Evolutionary conservation across 1,284 basidiomycete genomes (phyloP), one percentile per base, ranked within the genome.

Genomic region (Sanghuangporus weigelae): DNA sequence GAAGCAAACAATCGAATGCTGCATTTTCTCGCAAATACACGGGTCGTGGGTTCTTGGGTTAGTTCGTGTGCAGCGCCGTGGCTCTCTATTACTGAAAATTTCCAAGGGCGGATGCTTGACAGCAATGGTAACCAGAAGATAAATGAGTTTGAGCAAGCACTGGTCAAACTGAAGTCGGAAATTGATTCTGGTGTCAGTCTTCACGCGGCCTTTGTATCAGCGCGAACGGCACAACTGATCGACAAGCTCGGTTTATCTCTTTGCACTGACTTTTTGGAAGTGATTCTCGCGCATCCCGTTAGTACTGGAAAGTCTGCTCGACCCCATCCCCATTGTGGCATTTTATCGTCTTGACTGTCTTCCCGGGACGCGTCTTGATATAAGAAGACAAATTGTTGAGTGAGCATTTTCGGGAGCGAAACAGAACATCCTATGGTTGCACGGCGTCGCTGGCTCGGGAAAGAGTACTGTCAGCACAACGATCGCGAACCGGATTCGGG

Each of bases 391-490:
- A 7, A 31, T 48, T 7, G 3, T 23, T 3, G 36, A 59, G 3
- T 59, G 58, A 44, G 19, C 21, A 5, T 19, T n/a, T 46, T 23
- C 19, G 21, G 23, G 21, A 4, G 23, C 23, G 3, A 40, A n/a
- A 4, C 31, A 39, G 11, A 36, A 36, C 54, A 14, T 55, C 3
- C 11, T 55, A 7, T 55, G 54, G 54, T 31, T 55, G 6, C n/a
- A 12, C n/a, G 69, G 54, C 12, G 54, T 40, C 12, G 21, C 54
- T 6, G 54, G 67, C 12, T 62, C 63, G 12, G 71, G 69, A n/a
- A 72, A 70, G 56, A 68, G 70, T 14, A 49, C 68, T 7, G 60
- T 72, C n/a, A 67, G 69, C n/a, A 64, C 67, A 39, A 67, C 65
- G 31, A 62, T 72, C 8, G 67, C 68, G 8, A 38, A 26, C 12